These are phyloP conservation scores for Xanthoparmelia taractica DNA, from an alignment of 495 filamentous ascomycete species.

Conservation along the genomic window DNA sequence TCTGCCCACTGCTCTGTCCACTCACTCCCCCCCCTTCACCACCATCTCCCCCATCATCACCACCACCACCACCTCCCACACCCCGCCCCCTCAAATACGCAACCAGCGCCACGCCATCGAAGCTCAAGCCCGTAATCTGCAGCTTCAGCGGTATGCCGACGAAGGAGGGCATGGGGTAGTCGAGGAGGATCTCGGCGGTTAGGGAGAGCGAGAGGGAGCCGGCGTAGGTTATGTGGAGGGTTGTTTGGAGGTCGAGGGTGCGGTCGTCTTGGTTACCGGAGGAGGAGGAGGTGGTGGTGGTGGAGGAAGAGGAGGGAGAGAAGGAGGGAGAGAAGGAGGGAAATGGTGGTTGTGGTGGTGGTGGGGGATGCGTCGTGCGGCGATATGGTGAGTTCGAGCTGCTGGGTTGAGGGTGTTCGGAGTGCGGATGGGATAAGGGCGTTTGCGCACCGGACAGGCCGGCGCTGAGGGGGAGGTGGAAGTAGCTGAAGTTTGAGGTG, in stretches of 20 bases:
- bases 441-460: conserved; percentile 75
- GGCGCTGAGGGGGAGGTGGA: conserved; percentile 75
- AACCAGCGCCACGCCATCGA: conserved; percentile 86
- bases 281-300: too few species aligned
- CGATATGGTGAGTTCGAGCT: too few species aligned
- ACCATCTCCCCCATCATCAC: too few species aligned
- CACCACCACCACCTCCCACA: too few species aligned
- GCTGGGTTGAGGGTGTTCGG: too few species aligned
- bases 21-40: too few species aligned
- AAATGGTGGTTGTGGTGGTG: too few species aligned
- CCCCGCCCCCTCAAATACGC: conserved; percentile 67
- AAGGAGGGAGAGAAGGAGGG: too few species aligned
- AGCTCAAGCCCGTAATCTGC: conserved; percentile 87
- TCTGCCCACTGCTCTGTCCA: too few species aligned
- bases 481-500: conserved; percentile 80
- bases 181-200: conserved; percentile 88
- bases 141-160: conserved; percentile 86
- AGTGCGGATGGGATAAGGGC: too few species aligned
- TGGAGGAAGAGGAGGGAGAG: too few species aligned
- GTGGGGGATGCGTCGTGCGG: too few species aligned
- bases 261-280: conserved; percentile 17
- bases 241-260: conserved; percentile 66
- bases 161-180: conserved; percentile 96
- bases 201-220: conserved; percentile 79
- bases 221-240: conserved; percentile 79